Base-by-base conservation (phyloP, 371 early-diverging fungal species). In the Mortierella sp. region DNA sequence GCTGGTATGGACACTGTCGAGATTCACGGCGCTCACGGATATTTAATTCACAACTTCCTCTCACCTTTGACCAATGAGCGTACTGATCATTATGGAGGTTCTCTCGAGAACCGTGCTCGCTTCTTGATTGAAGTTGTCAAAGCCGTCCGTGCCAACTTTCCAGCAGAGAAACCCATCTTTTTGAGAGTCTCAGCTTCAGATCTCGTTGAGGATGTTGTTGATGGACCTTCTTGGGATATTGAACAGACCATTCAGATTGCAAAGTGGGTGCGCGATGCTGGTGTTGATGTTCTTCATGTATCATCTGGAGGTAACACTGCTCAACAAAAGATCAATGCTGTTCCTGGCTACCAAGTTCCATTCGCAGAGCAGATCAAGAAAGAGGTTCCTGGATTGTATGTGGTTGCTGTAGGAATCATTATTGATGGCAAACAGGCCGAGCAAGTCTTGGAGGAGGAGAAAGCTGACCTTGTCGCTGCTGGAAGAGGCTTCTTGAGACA, bases 1-100 rank as follows among this genome's bases (percentile, higher is more conserved):
- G 95, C 93, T 8, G 97, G 95, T 0, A 92, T 96, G 78, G 96
- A 98, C 56, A 91, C 90, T 0, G 73, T 97, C 26, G 96, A 98
- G 83, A 85, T 98, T 51, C 97, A 98, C 70, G 89, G 88, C 40
- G 83, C 76, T 10, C 91, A 90, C 70, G 94, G 95, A 7, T 96
- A 95, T 81, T 83, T 96, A 49, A 65, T 95, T 59, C 88, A 90
- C 76, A 86, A 87, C 71, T 98, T 98, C 72, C 75, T 95, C 22
- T 93, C 94, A 28, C 94, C 96, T 2, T 68, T 93, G 13, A 87
- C 91, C 45, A 98, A 97, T 85, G 72, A 87, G 34, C 90, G 97
- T 45, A 94, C 94, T 0, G 97, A 97, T 76, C 73, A 90, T 54
- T 97, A 95, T 76, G 94, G 91, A 49, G 94, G 95, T 3, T 87